phyloP scores from a whole-genome alignment of 768 basidiomycete species.

The Termitomyces sp. region DNA sequence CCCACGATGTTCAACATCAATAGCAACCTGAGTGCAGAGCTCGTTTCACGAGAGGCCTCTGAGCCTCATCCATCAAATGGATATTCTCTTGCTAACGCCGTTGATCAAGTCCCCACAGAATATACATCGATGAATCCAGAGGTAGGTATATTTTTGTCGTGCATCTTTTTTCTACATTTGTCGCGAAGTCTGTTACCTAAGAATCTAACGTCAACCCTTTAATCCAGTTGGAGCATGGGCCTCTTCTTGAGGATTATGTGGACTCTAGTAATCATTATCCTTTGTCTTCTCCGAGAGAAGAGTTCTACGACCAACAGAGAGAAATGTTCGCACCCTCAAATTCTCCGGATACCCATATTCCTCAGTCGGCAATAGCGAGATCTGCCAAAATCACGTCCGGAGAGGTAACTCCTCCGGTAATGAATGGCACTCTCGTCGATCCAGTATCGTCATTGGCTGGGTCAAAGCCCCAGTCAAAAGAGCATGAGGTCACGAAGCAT shows the following conservation, averaged over 20 bases:
- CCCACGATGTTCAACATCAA: conserved; percentile 2
- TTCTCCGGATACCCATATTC: too few relatives aligned
- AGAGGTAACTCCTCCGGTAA: background rate
- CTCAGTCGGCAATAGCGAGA: too few relatives aligned
- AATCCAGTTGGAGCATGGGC: background rate
- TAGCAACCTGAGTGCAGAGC: background rate
- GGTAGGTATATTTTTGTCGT: background rate
- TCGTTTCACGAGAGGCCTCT: background rate
- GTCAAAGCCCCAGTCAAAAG: background rate
- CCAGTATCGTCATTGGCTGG: background rate
- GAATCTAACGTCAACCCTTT: background rate
- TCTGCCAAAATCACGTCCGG: background rate
- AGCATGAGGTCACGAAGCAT: background rate
- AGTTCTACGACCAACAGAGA: background rate
- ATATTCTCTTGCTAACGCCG: background rate
- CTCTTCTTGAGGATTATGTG: background rate
- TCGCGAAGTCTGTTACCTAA: background rate
- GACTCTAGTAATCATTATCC: background rate
- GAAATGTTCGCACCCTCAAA: background rate
- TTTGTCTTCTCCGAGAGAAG: background rate
- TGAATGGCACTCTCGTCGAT: background rate
- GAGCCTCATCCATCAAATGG: background rate
- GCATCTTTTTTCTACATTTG: background rate
- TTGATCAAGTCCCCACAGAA: background rate
- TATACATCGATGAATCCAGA: background rate